A percentile compares a stretch with the other conserved stretches of the same genome.
These are phyloP conservation scores for Neofusicoccum kwambonambiense DNA, from an alignment of 2,329 filamentous ascomycete species.

Conservation along the genomic window DNA sequence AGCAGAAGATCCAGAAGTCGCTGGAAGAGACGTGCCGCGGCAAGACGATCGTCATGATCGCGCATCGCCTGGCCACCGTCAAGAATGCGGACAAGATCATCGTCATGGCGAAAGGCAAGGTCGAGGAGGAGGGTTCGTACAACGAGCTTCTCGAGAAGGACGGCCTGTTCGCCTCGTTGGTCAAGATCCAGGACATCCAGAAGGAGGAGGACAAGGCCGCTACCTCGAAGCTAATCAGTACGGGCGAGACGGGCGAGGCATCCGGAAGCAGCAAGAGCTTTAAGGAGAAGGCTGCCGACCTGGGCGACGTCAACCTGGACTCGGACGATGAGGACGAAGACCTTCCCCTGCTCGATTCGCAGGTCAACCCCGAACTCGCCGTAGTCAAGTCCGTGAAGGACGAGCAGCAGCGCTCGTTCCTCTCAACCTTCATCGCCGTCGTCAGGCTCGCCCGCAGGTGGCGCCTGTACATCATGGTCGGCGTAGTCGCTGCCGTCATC, in stretches of 20 bases:
- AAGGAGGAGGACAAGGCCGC: background rate
- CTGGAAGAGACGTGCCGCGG: constrained; percentile 56
- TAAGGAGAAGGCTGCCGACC: background rate
- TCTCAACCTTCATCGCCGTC: background rate
- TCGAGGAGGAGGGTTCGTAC: constrained; percentile 41
- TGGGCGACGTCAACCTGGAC: background rate
- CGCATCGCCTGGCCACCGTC: constrained; percentile 42
- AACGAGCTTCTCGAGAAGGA: constrained; percentile 37
- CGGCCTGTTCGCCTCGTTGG: constrained; percentile 41
- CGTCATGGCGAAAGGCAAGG: constrained; percentile 38
- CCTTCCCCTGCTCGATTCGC: constrained; percentile 2
- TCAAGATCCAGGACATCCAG: constrained; percentile 9
- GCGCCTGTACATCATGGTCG: background rate
- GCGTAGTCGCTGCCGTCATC: background rate
- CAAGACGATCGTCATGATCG: constrained; percentile 43
- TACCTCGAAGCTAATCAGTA: background rate
- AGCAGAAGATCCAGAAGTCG: constrained; percentile 65
- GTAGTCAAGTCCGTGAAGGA: background rate
- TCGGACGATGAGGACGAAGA: background rate
- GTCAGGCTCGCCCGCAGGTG: background rate
- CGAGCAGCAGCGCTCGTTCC: background rate
- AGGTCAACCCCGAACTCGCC: background rate
- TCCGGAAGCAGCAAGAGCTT: background rate
- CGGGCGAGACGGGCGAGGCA: background rate
- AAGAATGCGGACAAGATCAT: constrained; percentile 41